Base-by-base conservation (phyloP, 2,329 filamentous ascomycete genomes). In the Aspergillus tubingensis region DNA sequence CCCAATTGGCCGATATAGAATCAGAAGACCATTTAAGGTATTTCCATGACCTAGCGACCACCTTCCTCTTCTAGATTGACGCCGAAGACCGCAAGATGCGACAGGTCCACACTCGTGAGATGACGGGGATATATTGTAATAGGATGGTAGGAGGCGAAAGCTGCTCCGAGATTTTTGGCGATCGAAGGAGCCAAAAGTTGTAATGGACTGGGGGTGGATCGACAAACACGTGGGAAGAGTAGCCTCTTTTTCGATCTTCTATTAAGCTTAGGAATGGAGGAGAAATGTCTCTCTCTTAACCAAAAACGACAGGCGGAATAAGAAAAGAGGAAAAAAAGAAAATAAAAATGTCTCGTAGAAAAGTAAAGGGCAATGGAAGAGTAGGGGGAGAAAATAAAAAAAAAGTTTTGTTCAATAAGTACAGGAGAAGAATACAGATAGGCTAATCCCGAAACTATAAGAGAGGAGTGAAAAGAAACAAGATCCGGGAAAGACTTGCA, bases 1-100 rank as follows among this genome's bases (percentile, higher is more conserved):
- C 68, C 66, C 58, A 36, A 32, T 44, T 65, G 57, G 30, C 39
- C 52, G 61, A 61, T 65, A 60, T 65, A 64, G 64, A 62, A 65
- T 43, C 55, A 57, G 61, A 60, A 63, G 60, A 65, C 50, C 55
- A 61, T 70, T 36, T 64, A 72, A 61, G 60, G 59, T 67, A 68
- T 69, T 74, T 75, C 68, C 74, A 75, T 74, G 71, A 72, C 73
- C 70, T 67, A 58, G 57, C 63, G 54, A 65, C 54, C 60, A 59
- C 54, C 36, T 53, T 58, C 49, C 61, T 62, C 59, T 30, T 30
- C 27, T 30, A 30, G 27, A 60, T 54, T 47, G 39, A 56, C 50
- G 17, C 47, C 55, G 50, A 57, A 54, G 53, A 39, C 59, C 23
- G 58, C 13, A 52, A 41, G 38, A 57, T 30, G 44, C 25, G 51